phyloP scores from a whole-genome alignment of 2,329 filamentous ascomycete genomes.

The Pseudogymnoascus sp. region DNA sequence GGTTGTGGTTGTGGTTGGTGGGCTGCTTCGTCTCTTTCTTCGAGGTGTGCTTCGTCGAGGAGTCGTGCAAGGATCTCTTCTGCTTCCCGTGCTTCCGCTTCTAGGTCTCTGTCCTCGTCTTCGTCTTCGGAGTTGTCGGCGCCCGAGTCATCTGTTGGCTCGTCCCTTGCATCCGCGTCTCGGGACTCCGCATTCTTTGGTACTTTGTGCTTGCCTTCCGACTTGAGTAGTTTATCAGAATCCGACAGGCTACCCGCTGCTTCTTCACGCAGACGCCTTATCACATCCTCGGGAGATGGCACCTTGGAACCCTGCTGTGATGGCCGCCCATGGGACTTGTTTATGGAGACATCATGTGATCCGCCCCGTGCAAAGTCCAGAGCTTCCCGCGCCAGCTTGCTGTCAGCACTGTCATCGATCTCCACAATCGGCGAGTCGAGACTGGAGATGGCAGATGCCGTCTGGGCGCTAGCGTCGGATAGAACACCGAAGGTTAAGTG shows the following conservation, averaged over 20 bases:
- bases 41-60: constrained; percentile 26
- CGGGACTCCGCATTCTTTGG: background rate
- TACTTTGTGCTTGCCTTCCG: background rate
- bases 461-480: background rate
- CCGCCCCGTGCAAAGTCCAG: background rate
- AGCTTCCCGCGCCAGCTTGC: background rate
- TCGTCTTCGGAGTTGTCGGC: constrained; percentile 31
- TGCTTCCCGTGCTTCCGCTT: constrained; percentile 25
- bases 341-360: background rate
- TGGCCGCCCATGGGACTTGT: background rate
- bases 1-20: background rate
- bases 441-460: background rate
- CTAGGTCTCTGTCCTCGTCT: constrained; percentile 33
- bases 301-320: background rate
- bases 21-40: constrained; percentile 15
- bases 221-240: background rate
- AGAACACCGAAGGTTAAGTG: background rate
- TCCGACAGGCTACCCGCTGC: background rate
- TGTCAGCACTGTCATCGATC: constrained; percentile 1
- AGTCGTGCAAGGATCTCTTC: constrained; percentile 25
- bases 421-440: background rate
- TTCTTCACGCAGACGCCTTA: background rate
- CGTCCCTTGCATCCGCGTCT: background rate
- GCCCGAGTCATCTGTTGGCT: constrained; percentile 38
- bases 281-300: background rate